These are phyloP conservation scores for Magnusiomyces suaveolens DNA, from an alignment of 1,139 yeast genomes.

Conservation along the genomic window DNA sequence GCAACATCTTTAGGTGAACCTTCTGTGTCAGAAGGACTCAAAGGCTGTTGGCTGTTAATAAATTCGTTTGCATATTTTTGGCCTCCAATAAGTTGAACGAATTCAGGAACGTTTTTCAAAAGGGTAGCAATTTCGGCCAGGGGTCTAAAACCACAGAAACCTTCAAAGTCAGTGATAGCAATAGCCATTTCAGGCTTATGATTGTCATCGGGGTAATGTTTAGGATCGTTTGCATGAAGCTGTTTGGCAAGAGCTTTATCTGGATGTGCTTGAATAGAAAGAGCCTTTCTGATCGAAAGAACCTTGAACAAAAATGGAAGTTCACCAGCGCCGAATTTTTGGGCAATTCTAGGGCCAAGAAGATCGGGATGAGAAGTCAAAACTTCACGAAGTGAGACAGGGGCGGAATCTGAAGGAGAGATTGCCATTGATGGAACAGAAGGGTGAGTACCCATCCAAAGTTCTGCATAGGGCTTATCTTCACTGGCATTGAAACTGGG, in stretches of 20 bases:
- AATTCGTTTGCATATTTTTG: slow-evolving; percentile 45
- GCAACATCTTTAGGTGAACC: slow-evolving; percentile 32
- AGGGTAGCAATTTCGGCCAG: slow-evolving; percentile 62
- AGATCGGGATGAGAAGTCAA: slow-evolving; percentile 51
- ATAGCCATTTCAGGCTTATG: slow-evolving; percentile 99
- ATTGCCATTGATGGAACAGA: slow-evolving; percentile 71
- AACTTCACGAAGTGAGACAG: slow-evolving; percentile 49
- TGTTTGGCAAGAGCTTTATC: slow-evolving; percentile 74
- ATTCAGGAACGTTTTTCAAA: slow-evolving; percentile 64
- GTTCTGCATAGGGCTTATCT: slow-evolving; percentile 45
- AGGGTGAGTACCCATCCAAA: slow-evolving; percentile 99
- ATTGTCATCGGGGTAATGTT: slow-evolving; percentile 92
- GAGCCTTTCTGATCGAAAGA: slow-evolving; percentile 80
- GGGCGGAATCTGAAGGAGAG: slow-evolving; percentile 36
- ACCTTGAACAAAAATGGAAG: slow-evolving; percentile 92
- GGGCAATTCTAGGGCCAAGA: slow-evolving; percentile 47
- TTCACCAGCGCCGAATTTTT: slow-evolving; percentile 64
- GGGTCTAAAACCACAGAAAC: slow-evolving; percentile 96
- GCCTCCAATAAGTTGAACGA: slow-evolving; percentile 58
- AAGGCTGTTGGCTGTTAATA: slow-evolving; percentile 26
- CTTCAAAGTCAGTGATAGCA: slow-evolving; percentile 91
- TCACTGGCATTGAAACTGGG: slow-evolving; percentile 54
- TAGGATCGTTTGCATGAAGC: slow-evolving; percentile 74
- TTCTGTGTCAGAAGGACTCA: slow-evolving; percentile 38
- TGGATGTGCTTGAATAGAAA: slow-evolving; percentile 96